Conservation (phyloP, 140 eudicot genomes). For the Bidens hawaiensis region DNA sequence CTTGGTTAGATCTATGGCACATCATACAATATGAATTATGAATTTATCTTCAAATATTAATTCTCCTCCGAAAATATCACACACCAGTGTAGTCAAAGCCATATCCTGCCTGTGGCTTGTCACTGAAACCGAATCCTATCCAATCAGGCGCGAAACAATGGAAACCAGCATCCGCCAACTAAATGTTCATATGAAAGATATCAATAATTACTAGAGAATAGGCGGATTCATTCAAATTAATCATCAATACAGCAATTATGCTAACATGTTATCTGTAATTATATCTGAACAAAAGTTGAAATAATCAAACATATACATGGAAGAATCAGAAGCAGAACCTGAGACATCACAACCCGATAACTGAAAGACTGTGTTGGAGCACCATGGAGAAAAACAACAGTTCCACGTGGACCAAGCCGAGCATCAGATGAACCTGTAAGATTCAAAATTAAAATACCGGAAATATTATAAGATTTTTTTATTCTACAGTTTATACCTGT, state of each 20-base stretch:
- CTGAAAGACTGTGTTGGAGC: slow-evolving; percentile 99
- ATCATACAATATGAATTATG: slow-evolving; percentile 4
- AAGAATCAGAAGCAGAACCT: slow-evolving; percentile 43
- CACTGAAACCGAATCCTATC: slow-evolving; percentile 99
- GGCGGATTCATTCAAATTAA: background rate
- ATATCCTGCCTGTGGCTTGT: slow-evolving; percentile 90
- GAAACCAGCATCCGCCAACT: slow-evolving; percentile 89
- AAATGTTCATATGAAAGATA: slow-evolving; percentile 8
- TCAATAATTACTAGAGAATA: slow-evolving; percentile 1
- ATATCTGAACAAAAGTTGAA: background rate
- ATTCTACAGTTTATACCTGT: slow-evolving; percentile 56
- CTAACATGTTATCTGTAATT: background rate
- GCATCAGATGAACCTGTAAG: slow-evolving; percentile 70
- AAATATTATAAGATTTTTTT: background rate
- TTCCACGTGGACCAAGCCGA: slow-evolving; percentile 85
- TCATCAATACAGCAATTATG: background rate
- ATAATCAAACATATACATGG: background rate
- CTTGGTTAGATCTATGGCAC: slow-evolving; percentile 9
- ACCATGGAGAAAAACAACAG: slow-evolving; percentile 88
- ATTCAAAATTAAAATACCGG: slow-evolving; percentile 6
- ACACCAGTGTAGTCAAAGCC: slow-evolving; percentile 94
- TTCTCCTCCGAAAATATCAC: slow-evolving; percentile 11
- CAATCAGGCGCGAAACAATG: slow-evolving; percentile 98
- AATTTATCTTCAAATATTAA: background rate
- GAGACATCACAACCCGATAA: slow-evolving; percentile 95